Evolutionary conservation across 2,329 filamentous ascomycete genomes (phyloP).

Genomic region (Ustulina deusta): DNA sequence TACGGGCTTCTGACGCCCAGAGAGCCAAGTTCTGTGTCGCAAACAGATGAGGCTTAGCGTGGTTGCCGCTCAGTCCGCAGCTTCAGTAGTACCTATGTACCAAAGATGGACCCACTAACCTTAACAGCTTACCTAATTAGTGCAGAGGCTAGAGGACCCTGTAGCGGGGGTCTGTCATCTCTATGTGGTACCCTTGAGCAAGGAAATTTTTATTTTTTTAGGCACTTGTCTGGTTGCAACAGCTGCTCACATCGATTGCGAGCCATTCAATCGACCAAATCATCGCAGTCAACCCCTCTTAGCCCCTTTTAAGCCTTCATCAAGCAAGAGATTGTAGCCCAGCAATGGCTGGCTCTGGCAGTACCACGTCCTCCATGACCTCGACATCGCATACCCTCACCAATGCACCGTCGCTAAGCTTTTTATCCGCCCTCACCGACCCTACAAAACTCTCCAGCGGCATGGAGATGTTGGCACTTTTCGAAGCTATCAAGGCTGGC

Average conservation of each 20-base stretch:
- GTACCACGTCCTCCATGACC: conserved; percentile 70
- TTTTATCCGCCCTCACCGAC: conserved; percentile 54
- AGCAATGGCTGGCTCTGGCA: conserved; percentile 55
- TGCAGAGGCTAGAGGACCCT: conserved; percentile 5
- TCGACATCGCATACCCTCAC: conserved; percentile 74
- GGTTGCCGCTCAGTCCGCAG: too few relatives aligned
- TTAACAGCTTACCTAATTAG: conserved; percentile 5
- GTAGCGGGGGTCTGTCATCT: conserved; percentile 34
- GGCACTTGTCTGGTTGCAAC: background rate
- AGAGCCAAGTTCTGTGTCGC: too few relatives aligned
- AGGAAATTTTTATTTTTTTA: conserved; percentile 39
- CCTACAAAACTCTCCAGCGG: conserved; percentile 49
- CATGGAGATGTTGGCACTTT: conserved; percentile 62
- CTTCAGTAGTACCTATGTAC: background rate
- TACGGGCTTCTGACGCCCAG: too few relatives aligned
- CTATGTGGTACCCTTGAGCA: conserved; percentile 43
- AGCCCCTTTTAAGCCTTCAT: background rate
- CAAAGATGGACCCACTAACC: background rate
- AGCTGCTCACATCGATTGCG: conserved; percentile 17
- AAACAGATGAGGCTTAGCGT: too few relatives aligned
- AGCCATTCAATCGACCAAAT: conserved; percentile 19
- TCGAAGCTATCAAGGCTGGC: conserved; percentile 67
- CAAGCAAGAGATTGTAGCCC: conserved; percentile 7
- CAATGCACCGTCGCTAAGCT: conserved; percentile 59
- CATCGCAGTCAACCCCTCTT: conserved; percentile 18